Evolutionary conservation across 495 filamentous ascomycete genomes (phyloP).

Genomic region (Cetradonia linearis): DNA sequence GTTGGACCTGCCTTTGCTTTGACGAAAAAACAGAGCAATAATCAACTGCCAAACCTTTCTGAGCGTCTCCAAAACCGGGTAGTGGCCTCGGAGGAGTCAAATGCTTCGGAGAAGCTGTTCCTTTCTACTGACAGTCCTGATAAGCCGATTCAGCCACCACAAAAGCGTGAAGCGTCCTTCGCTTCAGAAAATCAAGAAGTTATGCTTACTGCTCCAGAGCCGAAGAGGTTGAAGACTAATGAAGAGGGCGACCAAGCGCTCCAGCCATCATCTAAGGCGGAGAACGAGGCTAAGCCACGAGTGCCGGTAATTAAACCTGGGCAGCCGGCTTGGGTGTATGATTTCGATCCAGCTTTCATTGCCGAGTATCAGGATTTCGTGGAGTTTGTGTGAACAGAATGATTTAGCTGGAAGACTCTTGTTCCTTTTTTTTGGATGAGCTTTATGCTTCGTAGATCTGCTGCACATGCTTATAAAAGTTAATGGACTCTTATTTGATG

Average conservation of each 20-base stretch:
- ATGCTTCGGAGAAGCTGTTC: constrained; percentile 9
- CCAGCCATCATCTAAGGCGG: constrained; percentile 7
- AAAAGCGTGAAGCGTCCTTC: constrained; percentile 14
- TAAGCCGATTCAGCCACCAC: constrained; percentile 11
- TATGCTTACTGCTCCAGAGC: neutral
- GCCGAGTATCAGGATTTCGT: constrained; percentile 39
- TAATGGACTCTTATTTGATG: too few relatives aligned
- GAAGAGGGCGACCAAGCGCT: neutral
- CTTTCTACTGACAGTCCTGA: constrained; percentile 19
- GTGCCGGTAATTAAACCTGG: constrained; percentile 13
- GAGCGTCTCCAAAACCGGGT: neutral
- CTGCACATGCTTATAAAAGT: neutral
- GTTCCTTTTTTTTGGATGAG: neutral
- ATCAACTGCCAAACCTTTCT: neutral
- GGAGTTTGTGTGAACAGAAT: constrained; percentile 36
- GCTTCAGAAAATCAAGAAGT: constrained; percentile 6
- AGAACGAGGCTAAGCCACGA: constrained; percentile 9
- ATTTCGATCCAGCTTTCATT: constrained; percentile 39
- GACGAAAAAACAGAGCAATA: neutral
- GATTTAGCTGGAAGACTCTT: constrained; percentile 15
- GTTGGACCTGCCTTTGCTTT: neutral
- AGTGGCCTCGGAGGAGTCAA: neutral
- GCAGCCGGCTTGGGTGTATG: constrained; percentile 39
- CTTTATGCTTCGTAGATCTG: neutral
- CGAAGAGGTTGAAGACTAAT: constrained; percentile 6